These are phyloP conservation scores for Escovopsis sp. DNA, from an alignment of 2,329 filamentous ascomycete genomes.

Conservation along the genomic window DNA sequence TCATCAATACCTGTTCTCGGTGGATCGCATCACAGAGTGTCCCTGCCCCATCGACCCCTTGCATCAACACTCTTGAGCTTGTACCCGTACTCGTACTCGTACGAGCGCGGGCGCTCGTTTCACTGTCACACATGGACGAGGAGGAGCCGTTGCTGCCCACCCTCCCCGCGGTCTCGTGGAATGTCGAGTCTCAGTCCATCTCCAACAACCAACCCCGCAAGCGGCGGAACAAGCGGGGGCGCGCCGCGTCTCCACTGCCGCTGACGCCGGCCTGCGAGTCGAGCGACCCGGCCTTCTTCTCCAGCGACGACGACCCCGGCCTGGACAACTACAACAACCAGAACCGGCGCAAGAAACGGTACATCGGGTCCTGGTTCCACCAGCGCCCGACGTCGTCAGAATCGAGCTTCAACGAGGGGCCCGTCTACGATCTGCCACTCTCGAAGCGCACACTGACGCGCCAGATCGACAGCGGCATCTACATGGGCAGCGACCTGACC, in stretches of 20 bases:
- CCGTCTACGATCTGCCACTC: constrained; percentile 15
- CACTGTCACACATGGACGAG: too few relatives aligned
- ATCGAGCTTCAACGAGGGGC: constrained; percentile 27
- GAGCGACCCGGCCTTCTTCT: constrained; percentile 58
- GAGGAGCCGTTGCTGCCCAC: constrained; percentile 28
- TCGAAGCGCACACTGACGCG: constrained; percentile 39
- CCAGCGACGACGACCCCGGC: constrained; percentile 55
- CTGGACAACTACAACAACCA: constrained; percentile 47
- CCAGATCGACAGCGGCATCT: constrained; percentile 56
- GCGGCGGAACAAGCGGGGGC: constrained; percentile 18
- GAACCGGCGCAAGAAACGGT: constrained; percentile 44
- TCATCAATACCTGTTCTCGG: too few relatives aligned
- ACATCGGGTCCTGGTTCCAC: constrained; percentile 54
- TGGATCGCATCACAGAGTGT: too few relatives aligned
- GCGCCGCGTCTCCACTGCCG: constrained; percentile 16
- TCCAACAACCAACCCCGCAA: constrained; percentile 25
- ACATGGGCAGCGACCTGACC: constrained; percentile 45
- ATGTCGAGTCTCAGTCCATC: constrained; percentile 24
- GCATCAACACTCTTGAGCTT: too few relatives aligned
- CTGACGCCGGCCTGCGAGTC: constrained; percentile 32
- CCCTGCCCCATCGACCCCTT: too few relatives aligned
- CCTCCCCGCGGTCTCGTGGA: constrained; percentile 24
- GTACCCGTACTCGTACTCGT: too few relatives aligned
- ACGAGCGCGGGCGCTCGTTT: too few relatives aligned
- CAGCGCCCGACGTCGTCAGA: constrained; percentile 40